Evolutionary conservation across 306 rosid genomes (phyloP).

Genomic region (Quercus robur): DNA sequence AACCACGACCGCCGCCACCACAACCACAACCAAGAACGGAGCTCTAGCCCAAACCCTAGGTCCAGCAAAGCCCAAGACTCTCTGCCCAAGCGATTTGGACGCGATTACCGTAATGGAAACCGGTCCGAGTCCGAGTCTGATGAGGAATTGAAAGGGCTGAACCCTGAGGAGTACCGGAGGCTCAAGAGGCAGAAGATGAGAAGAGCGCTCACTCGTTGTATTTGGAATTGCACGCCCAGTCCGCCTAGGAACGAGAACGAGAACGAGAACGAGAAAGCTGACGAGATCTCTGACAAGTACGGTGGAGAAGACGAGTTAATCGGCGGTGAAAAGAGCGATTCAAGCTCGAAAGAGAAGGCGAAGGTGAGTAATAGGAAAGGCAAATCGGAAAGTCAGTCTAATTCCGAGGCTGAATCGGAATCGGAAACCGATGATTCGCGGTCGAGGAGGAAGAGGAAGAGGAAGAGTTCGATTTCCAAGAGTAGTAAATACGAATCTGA

Average conservation of each 20-base stretch:
- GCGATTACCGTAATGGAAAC: slow-evolving; percentile 33
- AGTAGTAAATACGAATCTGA: slow-evolving; percentile 23
- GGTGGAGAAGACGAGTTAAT: slow-evolving; percentile 1
- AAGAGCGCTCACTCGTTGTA: slow-evolving; percentile 62
- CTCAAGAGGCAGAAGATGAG: slow-evolving; percentile 83
- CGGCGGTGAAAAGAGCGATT: slow-evolving; percentile 19
- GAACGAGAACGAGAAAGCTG: slow-evolving; percentile 48
- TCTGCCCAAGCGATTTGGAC: slow-evolving; percentile 72
- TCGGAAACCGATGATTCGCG: slow-evolving; percentile 42
- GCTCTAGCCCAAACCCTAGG: slow-evolving; percentile 19
- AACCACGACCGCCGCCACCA: slow-evolving; percentile 24
- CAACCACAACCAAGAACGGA: slow-evolving; percentile 35
- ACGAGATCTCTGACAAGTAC: slow-evolving; percentile 39
- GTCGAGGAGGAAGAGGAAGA: slow-evolving; percentile 15
- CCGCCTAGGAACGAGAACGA: slow-evolving; percentile 56
- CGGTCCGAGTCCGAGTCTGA: slow-evolving; percentile 63
- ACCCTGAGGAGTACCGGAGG: slow-evolving; percentile 67
- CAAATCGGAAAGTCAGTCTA: slow-evolving; percentile 22
- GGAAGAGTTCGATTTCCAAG: slow-evolving; percentile 30
- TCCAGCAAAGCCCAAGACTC: slow-evolving; percentile 21
- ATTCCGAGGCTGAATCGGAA: slow-evolving; percentile 30
- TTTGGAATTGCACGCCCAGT: slow-evolving; percentile 85
- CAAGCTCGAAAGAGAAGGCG: slow-evolving; percentile 20
- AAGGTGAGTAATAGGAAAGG: slow-evolving; percentile 19
- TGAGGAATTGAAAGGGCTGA: slow-evolving; percentile 78